phyloP scores from a whole-genome alignment of 306 rosid species.

The Quercus robur region DNA sequence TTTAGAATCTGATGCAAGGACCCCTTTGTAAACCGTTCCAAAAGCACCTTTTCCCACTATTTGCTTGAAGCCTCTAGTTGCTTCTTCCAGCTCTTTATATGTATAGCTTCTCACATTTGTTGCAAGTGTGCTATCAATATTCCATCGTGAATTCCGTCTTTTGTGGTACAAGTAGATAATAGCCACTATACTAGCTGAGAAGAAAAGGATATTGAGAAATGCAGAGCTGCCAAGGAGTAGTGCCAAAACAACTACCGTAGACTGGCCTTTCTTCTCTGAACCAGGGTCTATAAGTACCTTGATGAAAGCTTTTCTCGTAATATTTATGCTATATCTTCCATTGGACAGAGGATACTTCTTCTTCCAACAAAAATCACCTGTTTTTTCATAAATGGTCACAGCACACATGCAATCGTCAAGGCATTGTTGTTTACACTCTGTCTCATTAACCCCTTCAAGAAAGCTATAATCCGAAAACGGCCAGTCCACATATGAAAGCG shows the following conservation, averaged over 20 bases:
- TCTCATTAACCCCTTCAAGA: not conserved
- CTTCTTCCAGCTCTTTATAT: conserved; percentile 14
- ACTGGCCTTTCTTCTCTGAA: not conserved
- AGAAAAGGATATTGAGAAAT: not conserved
- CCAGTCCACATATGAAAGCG: too few relatives aligned
- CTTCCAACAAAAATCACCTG: not conserved
- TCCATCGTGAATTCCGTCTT: not conserved
- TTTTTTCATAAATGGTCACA: not conserved
- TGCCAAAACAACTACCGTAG: not conserved
- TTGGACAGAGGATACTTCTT: conserved; percentile 25
- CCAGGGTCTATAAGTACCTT: not conserved
- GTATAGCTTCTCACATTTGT: not conserved
- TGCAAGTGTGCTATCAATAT: not conserved
- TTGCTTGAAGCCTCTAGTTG: conserved; percentile 27
- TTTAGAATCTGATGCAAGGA: conserved; percentile 3
- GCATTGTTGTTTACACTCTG: not conserved
- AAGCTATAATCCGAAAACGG: not conserved
- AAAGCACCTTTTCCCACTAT: conserved; percentile 24
- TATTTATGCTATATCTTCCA: conserved; percentile 2
- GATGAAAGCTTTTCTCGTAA: not conserved
- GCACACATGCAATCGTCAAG: conserved; percentile 11
- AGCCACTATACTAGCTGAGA: not conserved
- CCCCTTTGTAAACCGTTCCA: conserved; percentile 30
- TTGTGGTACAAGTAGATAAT: not conserved
- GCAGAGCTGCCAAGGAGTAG: conserved; percentile 30